Evolutionary conservation across 805 yeast species (phyloP).

Genomic region (Starmera quercuum): DNA sequence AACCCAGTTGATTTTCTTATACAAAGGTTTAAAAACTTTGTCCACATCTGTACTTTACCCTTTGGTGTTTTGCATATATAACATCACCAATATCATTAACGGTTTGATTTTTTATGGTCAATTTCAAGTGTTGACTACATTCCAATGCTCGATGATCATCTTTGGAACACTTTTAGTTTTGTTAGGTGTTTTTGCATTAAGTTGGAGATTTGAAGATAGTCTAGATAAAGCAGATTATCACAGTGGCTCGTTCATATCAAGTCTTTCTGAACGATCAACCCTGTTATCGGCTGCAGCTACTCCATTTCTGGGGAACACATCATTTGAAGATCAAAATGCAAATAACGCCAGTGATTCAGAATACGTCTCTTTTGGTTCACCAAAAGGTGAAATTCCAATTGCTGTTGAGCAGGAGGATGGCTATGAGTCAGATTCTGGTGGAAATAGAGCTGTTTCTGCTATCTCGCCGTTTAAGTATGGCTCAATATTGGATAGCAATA

Average conservation of each 20-base stretch:
- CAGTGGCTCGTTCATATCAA: not conserved
- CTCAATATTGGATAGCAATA: constrained; percentile 4
- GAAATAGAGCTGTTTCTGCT: not conserved
- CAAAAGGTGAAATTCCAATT: constrained; percentile 18
- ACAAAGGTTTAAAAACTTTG: constrained; percentile 60
- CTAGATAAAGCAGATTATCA: not conserved
- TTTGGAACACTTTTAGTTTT: constrained; percentile 37
- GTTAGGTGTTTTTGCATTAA: constrained; percentile 58
- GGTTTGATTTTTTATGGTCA: constrained; percentile 54
- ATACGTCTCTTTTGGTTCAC: constrained; percentile 34
- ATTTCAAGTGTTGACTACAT: constrained; percentile 27
- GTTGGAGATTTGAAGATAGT: constrained; percentile 21
- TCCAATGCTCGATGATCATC: constrained; percentile 35
- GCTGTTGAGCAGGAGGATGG: not conserved
- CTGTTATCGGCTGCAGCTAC: constrained; percentile 14
- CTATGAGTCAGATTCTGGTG: constrained; percentile 1
- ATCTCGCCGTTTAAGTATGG: constrained; percentile 12
- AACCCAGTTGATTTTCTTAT: constrained; percentile 64
- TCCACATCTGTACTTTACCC: constrained; percentile 81
- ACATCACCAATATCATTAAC: constrained; percentile 59
- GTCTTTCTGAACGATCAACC: constrained; percentile 3
- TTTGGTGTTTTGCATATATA: constrained; percentile 76
- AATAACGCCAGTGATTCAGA: constrained; percentile 10
- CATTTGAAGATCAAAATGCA: not conserved
- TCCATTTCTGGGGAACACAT: not conserved